Evolutionary conservation across 2,329 filamentous ascomycete genomes (phyloP), one percentile per base, ranked within the genome.

Genomic region (Chrysoporthe puriensis): DNA sequence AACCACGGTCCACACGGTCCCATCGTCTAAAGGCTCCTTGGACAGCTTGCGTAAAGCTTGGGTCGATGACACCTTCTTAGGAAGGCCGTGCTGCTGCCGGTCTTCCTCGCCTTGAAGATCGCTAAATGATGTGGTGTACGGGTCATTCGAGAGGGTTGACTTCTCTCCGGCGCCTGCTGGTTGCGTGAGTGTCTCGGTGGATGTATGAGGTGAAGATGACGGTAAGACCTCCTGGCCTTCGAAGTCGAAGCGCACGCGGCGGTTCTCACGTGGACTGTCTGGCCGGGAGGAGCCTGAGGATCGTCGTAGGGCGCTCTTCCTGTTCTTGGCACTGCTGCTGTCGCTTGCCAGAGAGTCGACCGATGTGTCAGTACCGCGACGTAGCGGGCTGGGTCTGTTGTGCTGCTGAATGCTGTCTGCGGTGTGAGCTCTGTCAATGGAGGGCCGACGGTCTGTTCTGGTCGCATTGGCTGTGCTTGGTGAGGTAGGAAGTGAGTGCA

Each of bases 161-260:
- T 58, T 65, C 59, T 59, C 71, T 68, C 64, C 59, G 42, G 48
- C 65, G 42, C 63, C 59, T 61, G 36, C 56, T 21, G 32, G 14
- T 26, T 77, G 71, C 48, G 70, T 65, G 43, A 64, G 64, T 18
- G 71, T 70, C 63, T 74, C 73, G 63, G 74, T 71, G 69, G 73
- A 74, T 32, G 70, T 70, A 69, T 82, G 80, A 59, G 87, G 87
- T 32, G 86, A 88, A 36, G 83, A 79, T 58, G 87, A 88, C 26
- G 88, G 86, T 67, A 88, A 77, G 46, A 90, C 86, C 73, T 90
- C 86, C 70, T 83, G 79, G 64, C 87, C 87, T 74, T 83, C 83
- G 58, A 90, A 84, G 48, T 88, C 84, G 70, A 90, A 90, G 60
- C 88, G 86, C 66, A 90, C 88, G 68, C 86, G 82, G 42, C 87